These are phyloP conservation scores for Phytophthora aleatoria DNA, from an alignment of 352 stramenopile genomes.

Conservation along the genomic window DNA sequence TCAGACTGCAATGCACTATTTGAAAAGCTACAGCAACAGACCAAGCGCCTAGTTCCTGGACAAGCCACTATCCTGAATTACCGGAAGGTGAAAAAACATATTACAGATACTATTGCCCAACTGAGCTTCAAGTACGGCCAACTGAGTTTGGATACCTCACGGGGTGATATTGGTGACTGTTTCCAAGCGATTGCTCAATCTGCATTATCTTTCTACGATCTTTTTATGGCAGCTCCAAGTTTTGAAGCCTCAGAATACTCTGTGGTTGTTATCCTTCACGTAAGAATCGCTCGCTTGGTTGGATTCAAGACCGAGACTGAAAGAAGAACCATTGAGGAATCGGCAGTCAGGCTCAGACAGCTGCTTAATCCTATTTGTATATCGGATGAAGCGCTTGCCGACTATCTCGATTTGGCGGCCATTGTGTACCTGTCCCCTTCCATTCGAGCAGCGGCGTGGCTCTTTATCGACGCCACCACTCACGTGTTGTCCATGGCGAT, in stretches of 20 bases:
- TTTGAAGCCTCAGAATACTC: constrained; percentile 28
- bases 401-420: constrained; percentile 18
- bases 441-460: constrained; percentile 13
- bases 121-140: constrained; percentile 22
- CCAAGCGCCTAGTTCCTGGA: constrained; percentile 4
- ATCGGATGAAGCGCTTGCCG: constrained; percentile 23
- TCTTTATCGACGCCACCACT: constrained; percentile 19
- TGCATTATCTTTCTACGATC: constrained; percentile 21
- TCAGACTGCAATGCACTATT: constrained; percentile 15
- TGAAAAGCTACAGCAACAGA: constrained; percentile 11
- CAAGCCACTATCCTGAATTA: constrained; percentile 13
- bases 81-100: constrained; percentile 10
- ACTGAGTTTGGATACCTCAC: constrained; percentile 3
- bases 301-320: constrained; percentile 4
- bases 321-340: constrained; percentile 8
- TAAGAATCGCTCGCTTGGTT: constrained; percentile 22
- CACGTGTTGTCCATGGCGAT: constrained; percentile 6
- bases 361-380: constrained; percentile 27
- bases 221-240: constrained; percentile 19
- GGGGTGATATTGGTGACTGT: neutral
- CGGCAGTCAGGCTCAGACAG: constrained; percentile 1
- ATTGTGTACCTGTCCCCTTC: constrained; percentile 12
- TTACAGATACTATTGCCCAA: constrained; percentile 16
- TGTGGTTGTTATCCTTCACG: constrained; percentile 14
- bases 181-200: constrained; percentile 20